Conservation (phyloP, 192 early-diverging fungal species). For the Coemansia sp. region DNA sequence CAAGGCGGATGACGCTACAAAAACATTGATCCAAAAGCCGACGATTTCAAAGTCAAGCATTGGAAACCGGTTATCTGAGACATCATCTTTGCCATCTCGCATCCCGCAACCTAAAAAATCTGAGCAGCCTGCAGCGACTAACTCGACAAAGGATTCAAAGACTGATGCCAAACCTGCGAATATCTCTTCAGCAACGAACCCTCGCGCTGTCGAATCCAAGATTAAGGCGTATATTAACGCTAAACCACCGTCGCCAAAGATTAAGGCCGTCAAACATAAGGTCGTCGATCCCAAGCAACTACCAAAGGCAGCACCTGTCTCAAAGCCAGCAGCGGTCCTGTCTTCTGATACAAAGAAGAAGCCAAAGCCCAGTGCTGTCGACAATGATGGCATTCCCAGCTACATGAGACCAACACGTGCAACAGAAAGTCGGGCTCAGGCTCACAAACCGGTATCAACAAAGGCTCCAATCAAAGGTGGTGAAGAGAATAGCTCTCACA, state of each 20-base stretch:
- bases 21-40: too few relatives aligned
- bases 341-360: background rate
- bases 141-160: conserved; percentile 3
- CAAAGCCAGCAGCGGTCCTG: background rate
- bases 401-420: conserved; percentile 45
- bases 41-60: too few relatives aligned
- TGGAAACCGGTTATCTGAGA: too few relatives aligned
- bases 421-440: conserved; percentile 31
- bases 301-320: background rate
- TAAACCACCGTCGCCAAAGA: conserved; percentile 22
- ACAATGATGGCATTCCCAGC: conserved; percentile 18
- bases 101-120: conserved; percentile 11
- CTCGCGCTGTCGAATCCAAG: conserved; percentile 43
- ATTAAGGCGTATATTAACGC: conserved; percentile 43
- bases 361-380: conserved; percentile 5
- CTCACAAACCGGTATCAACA: conserved; percentile 8
- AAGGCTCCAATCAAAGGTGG: conserved; percentile 5
- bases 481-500: background rate
- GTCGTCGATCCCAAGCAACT: conserved; percentile 2
- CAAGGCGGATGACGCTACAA: too few relatives aligned
- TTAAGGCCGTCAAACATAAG: conserved; percentile 17
- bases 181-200: background rate
- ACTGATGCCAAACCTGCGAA: background rate
- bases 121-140: conserved; percentile 1
- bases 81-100: conserved; percentile 5